Conservation (phyloP, 2,329 filamentous ascomycete genomes). For the Fusarium tjaetaba region DNA sequence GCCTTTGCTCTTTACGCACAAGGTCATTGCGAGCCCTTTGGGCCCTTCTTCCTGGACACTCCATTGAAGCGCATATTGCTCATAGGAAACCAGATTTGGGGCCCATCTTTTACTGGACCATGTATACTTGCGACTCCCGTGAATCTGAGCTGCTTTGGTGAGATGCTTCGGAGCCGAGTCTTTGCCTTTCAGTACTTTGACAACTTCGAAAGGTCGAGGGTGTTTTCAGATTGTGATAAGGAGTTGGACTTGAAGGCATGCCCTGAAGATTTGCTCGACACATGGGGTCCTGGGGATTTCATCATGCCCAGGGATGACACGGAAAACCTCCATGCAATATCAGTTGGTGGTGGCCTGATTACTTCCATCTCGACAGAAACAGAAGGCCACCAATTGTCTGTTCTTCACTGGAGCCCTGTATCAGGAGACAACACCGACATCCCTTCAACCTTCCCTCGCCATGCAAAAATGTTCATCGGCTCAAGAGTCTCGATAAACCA, state of each 20-base stretch:
- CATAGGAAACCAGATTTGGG: accelerated
- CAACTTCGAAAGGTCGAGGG: accelerated
- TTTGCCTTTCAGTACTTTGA: not conserved
- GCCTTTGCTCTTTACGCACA: not conserved
- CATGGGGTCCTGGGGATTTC: not conserved
- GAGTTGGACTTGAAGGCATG: accelerated
- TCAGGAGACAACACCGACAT: too few relatives aligned
- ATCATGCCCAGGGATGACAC: accelerated
- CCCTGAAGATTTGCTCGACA: accelerated
- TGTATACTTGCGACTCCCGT: accelerated
- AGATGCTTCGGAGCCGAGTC: accelerated
- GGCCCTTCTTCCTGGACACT: accelerated
- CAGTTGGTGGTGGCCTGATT: accelerated
- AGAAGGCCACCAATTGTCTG: too few relatives aligned
- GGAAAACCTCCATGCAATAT: not conserved
- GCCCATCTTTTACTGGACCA: accelerated
- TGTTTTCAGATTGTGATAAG: accelerated
- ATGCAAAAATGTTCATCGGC: too few relatives aligned
- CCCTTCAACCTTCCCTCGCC: too few relatives aligned
- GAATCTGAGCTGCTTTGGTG: accelerated
- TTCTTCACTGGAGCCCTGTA: too few relatives aligned
- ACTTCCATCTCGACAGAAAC: accelerated
- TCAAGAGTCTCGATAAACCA: too few relatives aligned
- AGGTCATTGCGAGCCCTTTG: not conserved
- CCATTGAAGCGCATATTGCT: accelerated